Conservation (phyloP, 148 eudicot species). For the Arctostaphylos glauca region DNA sequence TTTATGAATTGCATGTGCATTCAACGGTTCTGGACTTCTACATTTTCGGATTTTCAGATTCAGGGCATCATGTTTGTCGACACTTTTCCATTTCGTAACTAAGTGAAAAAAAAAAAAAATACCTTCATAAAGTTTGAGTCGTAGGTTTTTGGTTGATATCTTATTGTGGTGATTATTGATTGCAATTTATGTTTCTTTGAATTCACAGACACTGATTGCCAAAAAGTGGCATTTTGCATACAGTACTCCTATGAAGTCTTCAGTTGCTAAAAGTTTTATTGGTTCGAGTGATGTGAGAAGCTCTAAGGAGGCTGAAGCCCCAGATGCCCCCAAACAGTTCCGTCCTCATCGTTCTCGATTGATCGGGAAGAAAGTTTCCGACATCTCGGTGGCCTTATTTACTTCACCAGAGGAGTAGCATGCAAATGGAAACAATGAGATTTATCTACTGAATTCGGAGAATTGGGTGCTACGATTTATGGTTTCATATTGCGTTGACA, state of each 20-base stretch:
- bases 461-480: not conserved
- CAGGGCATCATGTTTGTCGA: no score
- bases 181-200: not conserved
- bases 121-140: no score
- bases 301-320: slow-evolving; percentile 38
- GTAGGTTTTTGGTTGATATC: no score
- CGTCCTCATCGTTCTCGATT: slow-evolving; percentile 34
- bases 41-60: no score
- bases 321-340: slow-evolving; percentile 57
- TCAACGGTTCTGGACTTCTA: no score
- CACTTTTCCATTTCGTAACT: no score
- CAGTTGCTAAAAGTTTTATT: slow-evolving; percentile 33
- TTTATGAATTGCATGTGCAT: no score
- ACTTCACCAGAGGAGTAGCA: slow-evolving; percentile 21
- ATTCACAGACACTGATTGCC: slow-evolving; percentile 57
- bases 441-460: slow-evolving; percentile 8
- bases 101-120: no score
- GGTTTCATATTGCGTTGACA: not conserved
- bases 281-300: slow-evolving; percentile 20
- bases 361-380: slow-evolving; percentile 35
- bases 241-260: slow-evolving; percentile 55
- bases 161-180: not conserved
- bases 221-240: slow-evolving; percentile 62
- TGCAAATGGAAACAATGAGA: slow-evolving; percentile 29
- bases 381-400: slow-evolving; percentile 54